Base-by-base conservation (phyloP, 2,329 filamentous ascomycete species). In the Colletotrichum noveboracense region DNA sequence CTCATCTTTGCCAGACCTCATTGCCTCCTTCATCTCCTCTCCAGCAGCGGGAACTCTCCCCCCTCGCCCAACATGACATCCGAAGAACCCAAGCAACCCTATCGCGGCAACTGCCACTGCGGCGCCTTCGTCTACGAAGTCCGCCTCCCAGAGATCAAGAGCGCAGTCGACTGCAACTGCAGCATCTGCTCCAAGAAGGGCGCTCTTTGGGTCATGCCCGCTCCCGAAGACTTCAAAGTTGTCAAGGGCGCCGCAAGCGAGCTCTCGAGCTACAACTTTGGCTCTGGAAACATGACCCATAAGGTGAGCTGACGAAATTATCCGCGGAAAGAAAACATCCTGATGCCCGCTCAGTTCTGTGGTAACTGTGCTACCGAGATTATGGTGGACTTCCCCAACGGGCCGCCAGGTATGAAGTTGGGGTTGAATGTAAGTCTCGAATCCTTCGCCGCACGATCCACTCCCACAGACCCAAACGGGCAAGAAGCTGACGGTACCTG, bases 121-220 rank as follows among this genome's bases (percentile, higher is more conserved):
- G 87, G 85, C 7, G 85, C 86, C 52, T 90, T 89, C 77, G 84
- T 90, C 77, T 92, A 88, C 80, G 88, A 89, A 79, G 79, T 86
- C 70, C 81, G 84, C 4, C 61, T 92, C 14, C 90, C 91, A 26
- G 90, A 93, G 80, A 87, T 94, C 76, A 91, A 90, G 61, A 82
- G 86, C 6, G 88, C 87, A 7, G 80, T 83, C 6, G 87, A 90
- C 79, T 94, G 93, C 84, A 92, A 93, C 82, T 95, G 94, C 84
- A 94, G 91, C 83, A 90, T 93, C 77, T 93, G 93, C 81, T 79
- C 77, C 79, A 89, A 86, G 78, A 89, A 89, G 80, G 87, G 83
- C 18, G 87, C 87, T 58, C 80, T 88, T 48, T 88, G 83, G 80
- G 61, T 83, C 24, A 80, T 85, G 38, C 80, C 83, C 8, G 79